Base-by-base conservation (phyloP, 352 stramenopile genomes). In the Elongisporangium senticosum region DNA sequence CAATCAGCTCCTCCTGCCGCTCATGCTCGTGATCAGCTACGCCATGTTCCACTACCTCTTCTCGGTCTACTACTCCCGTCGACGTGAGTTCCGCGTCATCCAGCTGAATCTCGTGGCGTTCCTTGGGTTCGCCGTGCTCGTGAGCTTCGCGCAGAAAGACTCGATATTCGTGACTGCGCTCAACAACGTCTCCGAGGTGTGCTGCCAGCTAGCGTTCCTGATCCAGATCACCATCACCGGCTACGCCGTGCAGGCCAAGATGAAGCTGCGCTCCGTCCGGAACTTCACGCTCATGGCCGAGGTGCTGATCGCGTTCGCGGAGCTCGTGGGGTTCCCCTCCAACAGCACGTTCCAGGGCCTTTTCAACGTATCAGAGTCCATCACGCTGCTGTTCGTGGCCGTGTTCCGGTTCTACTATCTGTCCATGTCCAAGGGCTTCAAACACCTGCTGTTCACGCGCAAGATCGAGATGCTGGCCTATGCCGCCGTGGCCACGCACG, bases 151-250 rank as follows among this genome's bases (percentile, higher is more conserved):
- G 17, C 58, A 59, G 58, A 53, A 15, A 7, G 26, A 64, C 8
- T n/a, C 21, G 26, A 33, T 49, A 3, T 20, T 58, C 20, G 51
- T 17, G 15, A 61, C 33, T 3, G 33, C 33, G 1, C 57, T 75
- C 24, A 77, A 76, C 61, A 67, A 79, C 56, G 49, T 75, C 40
- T 79, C 68, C 2, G 62, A 79, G 51, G 53, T 67, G 14, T 67
- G 59, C 19, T 74, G 56, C 23, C 55, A 73, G 19, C 28, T 80
- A 43, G 71, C 69, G 13, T 80, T 80, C 43, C 51, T 80, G 15
- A 48, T 80, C 23, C 71, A 80, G 64, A 77, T 80, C 55, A 77
- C 69, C 8, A 67, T 77, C 59, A 68, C 77, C 40, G 71, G 68
- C 43, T 65, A 69, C 40, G 71, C 69, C 47, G 33, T 76, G 19